Percentiles rank a stretch among this genome's conserved stretches.
Conservation (phyloP, 768 basidiomycete species). For the Saitozyma sp. region DNA sequence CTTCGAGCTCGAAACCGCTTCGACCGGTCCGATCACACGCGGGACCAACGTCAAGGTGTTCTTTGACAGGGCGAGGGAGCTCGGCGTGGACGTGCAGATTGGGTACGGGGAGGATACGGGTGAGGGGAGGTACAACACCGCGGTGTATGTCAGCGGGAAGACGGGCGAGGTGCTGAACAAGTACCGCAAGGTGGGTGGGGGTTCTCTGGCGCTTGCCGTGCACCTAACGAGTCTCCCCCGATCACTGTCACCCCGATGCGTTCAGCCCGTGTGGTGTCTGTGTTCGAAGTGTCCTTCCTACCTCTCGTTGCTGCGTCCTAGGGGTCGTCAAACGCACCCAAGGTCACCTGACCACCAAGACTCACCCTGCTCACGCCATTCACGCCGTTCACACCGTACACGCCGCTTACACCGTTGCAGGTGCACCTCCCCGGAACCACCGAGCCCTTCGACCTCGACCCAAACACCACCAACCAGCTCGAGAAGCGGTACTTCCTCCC, state of each 20-base stretch:
- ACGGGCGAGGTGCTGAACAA: constrained; percentile 40
- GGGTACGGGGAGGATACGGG: constrained; percentile 50
- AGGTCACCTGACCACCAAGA: too few relatives aligned
- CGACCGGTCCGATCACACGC: constrained; percentile 18
- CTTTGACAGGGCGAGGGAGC: constrained; percentile 35
- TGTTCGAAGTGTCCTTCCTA: too few relatives aligned
- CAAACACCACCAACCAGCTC: constrained; percentile 49
- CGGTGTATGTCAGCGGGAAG: constrained; percentile 41
- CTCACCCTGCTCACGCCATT: too few relatives aligned
- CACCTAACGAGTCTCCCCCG: too few relatives aligned
- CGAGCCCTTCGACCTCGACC: constrained; percentile 48
- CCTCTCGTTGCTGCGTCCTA: too few relatives aligned
- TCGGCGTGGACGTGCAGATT: constrained; percentile 48
- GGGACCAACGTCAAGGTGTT: constrained; percentile 33
- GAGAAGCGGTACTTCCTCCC: constrained; percentile 52
- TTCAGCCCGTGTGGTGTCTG: too few relatives aligned
- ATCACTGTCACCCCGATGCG: too few relatives aligned
- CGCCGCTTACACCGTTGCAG: constrained; percentile 3
- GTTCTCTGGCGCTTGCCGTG: too few relatives aligned
- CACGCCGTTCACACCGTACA: too few relatives aligned
- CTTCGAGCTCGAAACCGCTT: constrained; percentile 37
- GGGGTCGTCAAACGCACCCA: too few relatives aligned
- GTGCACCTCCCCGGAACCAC: constrained; percentile 45
- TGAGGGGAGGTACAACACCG: constrained; percentile 42
- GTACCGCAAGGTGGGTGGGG: constrained; percentile 39